Base-by-base conservation (phyloP, 768 basidiomycete species). In the Psilocybe sp. region DNA sequence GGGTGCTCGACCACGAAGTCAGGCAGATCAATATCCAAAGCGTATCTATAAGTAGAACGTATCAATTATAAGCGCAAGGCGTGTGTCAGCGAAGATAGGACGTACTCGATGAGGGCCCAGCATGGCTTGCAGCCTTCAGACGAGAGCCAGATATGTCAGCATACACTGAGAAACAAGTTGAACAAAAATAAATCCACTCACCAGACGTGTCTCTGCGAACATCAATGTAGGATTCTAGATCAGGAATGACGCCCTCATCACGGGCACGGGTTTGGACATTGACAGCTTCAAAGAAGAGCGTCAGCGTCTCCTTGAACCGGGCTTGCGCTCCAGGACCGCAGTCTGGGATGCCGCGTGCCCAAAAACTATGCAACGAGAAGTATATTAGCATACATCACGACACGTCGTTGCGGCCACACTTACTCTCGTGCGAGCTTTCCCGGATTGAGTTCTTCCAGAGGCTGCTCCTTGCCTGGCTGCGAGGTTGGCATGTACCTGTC, bases 171-270 rank as follows among this genome's bases (percentile, higher is more conserved):
- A 14, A n/a, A 39, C 31, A 32, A 10, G 36, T 31, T 7, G 4
- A 18, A 19, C 15, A 37, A 32, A 33, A 14, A 6, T n/a, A 11
- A 11, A 20, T 16, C 15, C 56, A 62, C 61, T 58, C 54, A 66
- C 86, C 88, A 55, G 85, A 86, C 20, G 86, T 89, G 55, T 90
- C 84, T 37, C 89, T 77, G 15, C 89, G 80, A 39, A 85, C 69
- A 44, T 80, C 70, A 53, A 91, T 84, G 60, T 88, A 90, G 1
- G 84, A 80, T 53, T 89, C 84, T 20, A 91, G 77, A 64, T 85
- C 85, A 7, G 85, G 85, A 40, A 88, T 71, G 16, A 69, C 57
- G 1, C 67, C 76, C 5, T 72, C 67, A 46, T 76, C 71, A 37
- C 85, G 84, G 53, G 80, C 79, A 28, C 69, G 61, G 10, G 85